Evolutionary conservation across 1,284 basidiomycete genomes (phyloP), one percentile per base, ranked within the genome.

Genomic region (Ganoderma boninense): DNA sequence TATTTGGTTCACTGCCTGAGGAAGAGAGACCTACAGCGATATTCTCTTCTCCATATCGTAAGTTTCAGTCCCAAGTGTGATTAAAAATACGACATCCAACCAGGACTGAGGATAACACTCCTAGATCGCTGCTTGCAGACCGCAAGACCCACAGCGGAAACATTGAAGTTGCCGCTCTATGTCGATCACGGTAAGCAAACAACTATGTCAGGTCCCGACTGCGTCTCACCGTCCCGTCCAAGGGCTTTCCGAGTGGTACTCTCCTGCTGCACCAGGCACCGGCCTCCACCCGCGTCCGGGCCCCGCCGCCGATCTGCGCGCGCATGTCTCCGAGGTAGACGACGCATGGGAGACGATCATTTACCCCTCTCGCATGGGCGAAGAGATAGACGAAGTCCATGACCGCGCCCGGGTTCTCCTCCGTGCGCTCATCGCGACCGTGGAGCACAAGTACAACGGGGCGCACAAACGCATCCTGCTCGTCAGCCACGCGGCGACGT

Each of bases 211-310:
- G 10, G 3, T 16, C 40, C 23, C 4, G 29, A 29, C 18, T 42
- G 38, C 20, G 38, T 40, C n/a, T 46, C 16, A 40, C 11, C 6
- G n/a, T 20, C 26, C 16, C 40, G 54, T 1, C 74, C 16, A 57
- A 93, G 95, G 95, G 11, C 78, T 96, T 13, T 87, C 89, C 5
- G 95, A 96, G 80, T 96, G 95, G 95, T 96, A 93, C 79, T 93
- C 92, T 2, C 93, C 92, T 38, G 93, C 89, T 29, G 81, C 79
- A 8, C 87, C 88, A 0, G 87, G 87, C 11, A 91, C 92, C 10
- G 90, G 92, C 63, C 83, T 95, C 49, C 92, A 94, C 77, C 92
- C 92, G n/a, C 87, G 92, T 29, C 90, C 92, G 16, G 82, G 83
- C 42, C 78, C 85, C 42, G 87, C 93, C 49, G 62, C 82, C 13